These are phyloP conservation scores for Cyamopsis tetragonoloba DNA, from an alignment of 306 rosid genomes.

Conservation along the genomic window DNA sequence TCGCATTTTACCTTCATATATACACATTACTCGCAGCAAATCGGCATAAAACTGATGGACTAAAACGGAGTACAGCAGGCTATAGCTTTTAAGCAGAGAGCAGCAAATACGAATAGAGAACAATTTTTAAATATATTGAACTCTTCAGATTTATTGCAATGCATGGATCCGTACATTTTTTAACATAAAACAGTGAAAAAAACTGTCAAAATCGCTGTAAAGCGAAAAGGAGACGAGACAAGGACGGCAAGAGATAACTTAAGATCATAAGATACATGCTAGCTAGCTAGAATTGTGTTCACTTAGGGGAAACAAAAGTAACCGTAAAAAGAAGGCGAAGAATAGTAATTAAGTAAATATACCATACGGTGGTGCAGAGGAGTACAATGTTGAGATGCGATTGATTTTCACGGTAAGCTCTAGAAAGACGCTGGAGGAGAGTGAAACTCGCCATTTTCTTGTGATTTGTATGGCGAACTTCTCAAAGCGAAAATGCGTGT, in stretches of 20 bases:
- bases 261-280: not conserved
- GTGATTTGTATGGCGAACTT: not conserved
- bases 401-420: constrained; percentile 43
- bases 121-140: not conserved
- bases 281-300: not conserved
- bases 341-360: not conserved
- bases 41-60: not conserved
- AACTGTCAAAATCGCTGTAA: not conserved
- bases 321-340: not conserved
- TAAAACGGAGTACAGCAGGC: not conserved
- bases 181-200: not conserved
- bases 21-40: not conserved
- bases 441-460: constrained; percentile 41
- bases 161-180: not conserved
- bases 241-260: not conserved
- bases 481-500: not conserved
- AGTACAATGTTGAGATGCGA: constrained; percentile 53
- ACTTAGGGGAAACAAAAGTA: not conserved
- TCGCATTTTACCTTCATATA: not conserved
- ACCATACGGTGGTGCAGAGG: constrained; percentile 74
- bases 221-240: not conserved
- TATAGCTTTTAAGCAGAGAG: not conserved
- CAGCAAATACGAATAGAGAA: not conserved
- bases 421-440: constrained; percentile 45
- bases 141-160: not conserved